phyloP scores from a whole-genome alignment of 2,329 filamentous ascomycete genomes.

The Claviceps quebecensis region DNA sequence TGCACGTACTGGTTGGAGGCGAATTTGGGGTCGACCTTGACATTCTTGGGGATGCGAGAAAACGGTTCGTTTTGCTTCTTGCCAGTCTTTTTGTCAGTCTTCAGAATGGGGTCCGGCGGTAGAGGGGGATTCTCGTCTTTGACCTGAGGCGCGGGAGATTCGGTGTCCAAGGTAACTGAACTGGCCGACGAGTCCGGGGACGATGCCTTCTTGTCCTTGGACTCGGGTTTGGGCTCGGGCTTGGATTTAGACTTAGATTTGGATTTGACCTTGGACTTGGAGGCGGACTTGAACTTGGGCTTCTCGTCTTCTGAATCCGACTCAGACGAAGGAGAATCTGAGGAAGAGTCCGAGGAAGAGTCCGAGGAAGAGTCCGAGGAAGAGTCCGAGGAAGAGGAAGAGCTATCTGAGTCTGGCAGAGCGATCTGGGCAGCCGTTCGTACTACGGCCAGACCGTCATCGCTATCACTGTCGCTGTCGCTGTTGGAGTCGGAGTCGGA shows the following conservation, averaged over 20 bases:
- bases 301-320: slow-evolving; percentile 18
- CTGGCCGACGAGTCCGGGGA: slow-evolving; percentile 25
- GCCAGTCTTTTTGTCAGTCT: slow-evolving; percentile 29
- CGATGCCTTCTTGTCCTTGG: slow-evolving; percentile 8
- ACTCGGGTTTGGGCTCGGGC: slow-evolving; percentile 13
- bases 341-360: slow-evolving; percentile 12
- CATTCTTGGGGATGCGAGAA: slow-evolving; percentile 60
- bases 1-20: slow-evolving; percentile 68
- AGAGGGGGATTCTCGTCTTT: slow-evolving; percentile 32
- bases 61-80: slow-evolving; percentile 55
- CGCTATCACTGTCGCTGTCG: slow-evolving; percentile 1
- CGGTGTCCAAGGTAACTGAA: slow-evolving; percentile 37
- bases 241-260: slow-evolving; percentile 15
- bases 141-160: slow-evolving; percentile 25
- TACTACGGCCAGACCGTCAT: slow-evolving; percentile 3
- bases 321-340: slow-evolving; percentile 11
- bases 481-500: slow-evolving; percentile 8
- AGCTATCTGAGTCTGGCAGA: slow-evolving; percentile 13
- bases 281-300: slow-evolving; percentile 11
- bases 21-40: slow-evolving; percentile 53
- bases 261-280: too few species aligned
- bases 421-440: slow-evolving; percentile 13
- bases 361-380: slow-evolving; percentile 13
- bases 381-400: slow-evolving; percentile 18
- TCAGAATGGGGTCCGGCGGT: slow-evolving; percentile 33